These are phyloP conservation scores for Solanum paucissectum DNA, from an alignment of 257 asterid species.

Conservation along the genomic window DNA sequence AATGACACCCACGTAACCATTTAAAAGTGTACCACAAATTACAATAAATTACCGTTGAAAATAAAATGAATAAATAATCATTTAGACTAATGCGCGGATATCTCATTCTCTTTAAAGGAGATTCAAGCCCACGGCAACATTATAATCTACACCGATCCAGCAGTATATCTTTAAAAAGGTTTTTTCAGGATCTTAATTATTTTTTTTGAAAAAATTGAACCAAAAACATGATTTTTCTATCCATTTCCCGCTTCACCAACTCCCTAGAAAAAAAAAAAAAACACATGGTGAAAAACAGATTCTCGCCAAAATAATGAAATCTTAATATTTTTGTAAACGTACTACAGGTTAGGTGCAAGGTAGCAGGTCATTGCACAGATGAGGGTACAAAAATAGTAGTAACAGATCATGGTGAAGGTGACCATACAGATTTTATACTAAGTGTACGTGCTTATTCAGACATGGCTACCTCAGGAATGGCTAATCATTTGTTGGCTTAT, in stretches of 20 bases:
- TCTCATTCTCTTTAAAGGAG: too few relatives aligned
- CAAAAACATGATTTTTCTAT: too few relatives aligned
- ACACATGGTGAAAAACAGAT: not conserved
- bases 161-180: too few relatives aligned
- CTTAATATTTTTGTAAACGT: not conserved
- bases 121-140: too few relatives aligned
- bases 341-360: slow-evolving; percentile 52
- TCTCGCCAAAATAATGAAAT: not conserved
- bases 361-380: slow-evolving; percentile 41
- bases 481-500: slow-evolving; percentile 27
- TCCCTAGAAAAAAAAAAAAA: too few relatives aligned
- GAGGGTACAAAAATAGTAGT: slow-evolving; percentile 54
- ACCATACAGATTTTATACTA: slow-evolving; percentile 54
- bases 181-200: too few relatives aligned
- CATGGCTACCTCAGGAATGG: slow-evolving; percentile 45
- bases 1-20: not conserved
- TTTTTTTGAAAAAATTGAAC: too few relatives aligned
- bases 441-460: slow-evolving; percentile 41
- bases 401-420: slow-evolving; percentile 66
- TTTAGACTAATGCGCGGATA: accelerated
- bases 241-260: not conserved
- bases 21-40: not conserved
- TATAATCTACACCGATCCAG: too few relatives aligned
- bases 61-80: not conserved
- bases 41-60: not conserved